Conservation (phyloP, 768 basidiomycete genomes). For the Mycena filopes region DNA sequence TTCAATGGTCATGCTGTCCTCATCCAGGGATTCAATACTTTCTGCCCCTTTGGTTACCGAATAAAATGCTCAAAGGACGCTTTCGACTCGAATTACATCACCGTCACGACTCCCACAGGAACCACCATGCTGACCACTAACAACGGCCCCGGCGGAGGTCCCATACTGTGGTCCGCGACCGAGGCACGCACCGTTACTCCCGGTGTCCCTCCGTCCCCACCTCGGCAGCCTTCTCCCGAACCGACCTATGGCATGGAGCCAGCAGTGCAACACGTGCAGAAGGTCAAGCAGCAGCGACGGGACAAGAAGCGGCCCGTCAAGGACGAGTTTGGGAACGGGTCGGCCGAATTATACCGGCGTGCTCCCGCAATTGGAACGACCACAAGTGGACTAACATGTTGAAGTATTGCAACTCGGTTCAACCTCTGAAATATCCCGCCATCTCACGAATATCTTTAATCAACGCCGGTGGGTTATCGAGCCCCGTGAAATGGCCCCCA, state of each 20-base stretch:
- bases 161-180: slow-evolving; percentile 51
- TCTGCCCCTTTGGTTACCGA: slow-evolving; percentile 92
- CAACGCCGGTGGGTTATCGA: slow-evolving; percentile 26
- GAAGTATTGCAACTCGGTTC: too few species aligned
- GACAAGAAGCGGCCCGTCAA: slow-evolving; percentile 16
- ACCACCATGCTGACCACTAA: slow-evolving; percentile 68
- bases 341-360: too few species aligned
- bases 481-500: slow-evolving; percentile 22
- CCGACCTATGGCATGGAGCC: slow-evolving; percentile 62
- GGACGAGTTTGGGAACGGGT: background rate
- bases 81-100: slow-evolving; percentile 74
- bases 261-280: slow-evolving; percentile 92
- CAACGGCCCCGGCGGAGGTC: slow-evolving; percentile 50
- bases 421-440: too few species aligned
- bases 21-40: slow-evolving; percentile 99
- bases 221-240: slow-evolving; percentile 21
- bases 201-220: slow-evolving; percentile 21
- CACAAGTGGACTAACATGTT: too few species aligned
- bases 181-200: slow-evolving; percentile 19
- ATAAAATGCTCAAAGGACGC: slow-evolving; percentile 83
- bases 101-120: slow-evolving; percentile 81
- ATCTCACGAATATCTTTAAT: slow-evolving; percentile 25
- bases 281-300: background rate
- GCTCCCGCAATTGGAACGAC: too few species aligned
- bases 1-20: slow-evolving; percentile 91